Evolutionary conservation across 768 basidiomycete genomes (phyloP), one percentile per base, ranked within the genome.

Genomic region (Candolleomyces eurysporus): DNA sequence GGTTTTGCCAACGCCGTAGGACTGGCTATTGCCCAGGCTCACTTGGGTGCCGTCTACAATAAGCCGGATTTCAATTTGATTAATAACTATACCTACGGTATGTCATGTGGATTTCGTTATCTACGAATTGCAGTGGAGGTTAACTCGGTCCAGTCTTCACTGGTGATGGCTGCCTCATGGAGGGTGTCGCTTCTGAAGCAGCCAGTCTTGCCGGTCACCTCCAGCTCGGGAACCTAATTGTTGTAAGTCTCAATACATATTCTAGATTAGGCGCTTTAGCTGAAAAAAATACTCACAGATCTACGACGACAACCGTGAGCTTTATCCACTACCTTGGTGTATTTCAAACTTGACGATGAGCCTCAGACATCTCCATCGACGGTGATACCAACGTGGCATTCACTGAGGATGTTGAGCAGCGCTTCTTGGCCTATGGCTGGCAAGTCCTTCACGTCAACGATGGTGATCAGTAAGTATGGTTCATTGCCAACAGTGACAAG

Each of bases 101-200:
- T 57, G 73, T 46, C 22, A 9, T 36, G 48, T n/a, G 57, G 54
- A 58, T 19, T 40, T 30, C 21, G 32, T 55, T 56, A 60, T 50
- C 42, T 19, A n/a, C 17, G 48, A 39, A 21, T 54, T n/a, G 32
- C 10, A 54, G 48, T 60, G 49, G 58, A 43, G 60, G 39, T 57
- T 54, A 61, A 55, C 21, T 52, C 61, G 8, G 60, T 53, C 19
- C 63, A 92, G 92, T 90, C 56, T 96, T 97, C 80, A 82, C 85
- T 62, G 96, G 96, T 68, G 96, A 98, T 76, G 96, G 96, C 50
- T 98, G 96, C 78, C 82, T 98, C 58, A 95, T 96, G 91, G 96
- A 98, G 76, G 96, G 96, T 81, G 88, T 98, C 66, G 84, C 94
- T n/a, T 83, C 84, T 64, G 96, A 98, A 74, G 94, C 96, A 45